Evolutionary conservation across 306 rosid species (phyloP).

Genomic region (Prunus mongolica): DNA sequence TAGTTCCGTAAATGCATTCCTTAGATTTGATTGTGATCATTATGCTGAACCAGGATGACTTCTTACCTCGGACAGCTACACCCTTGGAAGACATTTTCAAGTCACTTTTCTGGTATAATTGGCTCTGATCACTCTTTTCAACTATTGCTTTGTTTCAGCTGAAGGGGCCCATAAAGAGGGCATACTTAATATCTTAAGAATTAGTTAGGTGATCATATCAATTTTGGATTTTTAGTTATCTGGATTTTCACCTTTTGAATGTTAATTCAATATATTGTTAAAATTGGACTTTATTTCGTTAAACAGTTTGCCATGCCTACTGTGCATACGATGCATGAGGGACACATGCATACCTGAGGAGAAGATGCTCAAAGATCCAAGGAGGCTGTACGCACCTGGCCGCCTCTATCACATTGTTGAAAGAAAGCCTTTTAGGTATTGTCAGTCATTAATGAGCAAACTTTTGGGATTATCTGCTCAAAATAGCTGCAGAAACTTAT

Average conservation of each 20-base stretch:
- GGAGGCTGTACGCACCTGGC: slow-evolving; percentile 95
- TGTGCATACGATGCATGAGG: slow-evolving; percentile 75
- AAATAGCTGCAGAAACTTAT: not conserved
- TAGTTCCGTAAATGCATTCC: not conserved
- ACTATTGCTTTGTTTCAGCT: not conserved
- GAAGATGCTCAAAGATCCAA: slow-evolving; percentile 85
- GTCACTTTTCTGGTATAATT: slow-evolving; percentile 83
- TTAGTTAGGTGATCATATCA: not conserved
- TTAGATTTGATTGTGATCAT: slow-evolving; percentile 24
- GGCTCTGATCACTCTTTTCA: slow-evolving; percentile 6
- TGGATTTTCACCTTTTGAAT: not conserved
- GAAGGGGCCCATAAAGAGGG: not conserved
- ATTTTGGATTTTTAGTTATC: not conserved
- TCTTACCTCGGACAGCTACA: slow-evolving; percentile 93
- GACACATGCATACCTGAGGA: slow-evolving; percentile 87
- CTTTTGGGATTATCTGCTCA: slow-evolving; percentile 1
- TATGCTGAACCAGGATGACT: slow-evolving; percentile 73
- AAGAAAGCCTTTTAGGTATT: slow-evolving; percentile 83
- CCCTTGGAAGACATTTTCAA: slow-evolving; percentile 97
- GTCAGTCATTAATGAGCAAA: slow-evolving; percentile 11
- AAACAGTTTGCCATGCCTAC: slow-evolving; percentile 81
- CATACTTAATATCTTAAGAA: not conserved
- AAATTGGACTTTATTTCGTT: slow-evolving; percentile 14
- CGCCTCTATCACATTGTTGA: slow-evolving; percentile 94
- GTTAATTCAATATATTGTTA: slow-evolving; percentile 6